phyloP scores from a whole-genome alignment of 2,329 filamentous ascomycete species.

The Exophiala xenobiotica region DNA sequence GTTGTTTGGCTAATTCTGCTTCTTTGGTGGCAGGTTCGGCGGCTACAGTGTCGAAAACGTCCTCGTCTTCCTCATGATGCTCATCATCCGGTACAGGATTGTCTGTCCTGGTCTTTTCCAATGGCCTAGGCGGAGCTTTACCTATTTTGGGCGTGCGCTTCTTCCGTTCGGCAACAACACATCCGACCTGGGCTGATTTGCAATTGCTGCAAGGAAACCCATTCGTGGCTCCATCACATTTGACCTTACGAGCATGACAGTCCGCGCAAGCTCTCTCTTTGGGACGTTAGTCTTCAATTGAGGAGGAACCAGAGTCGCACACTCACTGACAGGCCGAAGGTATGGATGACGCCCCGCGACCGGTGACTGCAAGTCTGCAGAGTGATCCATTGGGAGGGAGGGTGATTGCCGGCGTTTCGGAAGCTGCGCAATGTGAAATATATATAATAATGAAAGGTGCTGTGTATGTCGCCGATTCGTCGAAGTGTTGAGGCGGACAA shows the following conservation, averaged over 20 bases:
- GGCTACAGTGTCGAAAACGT: background rate
- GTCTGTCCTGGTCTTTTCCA: background rate
- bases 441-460: too few species aligned
- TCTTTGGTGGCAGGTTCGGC: background rate
- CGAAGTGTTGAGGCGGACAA: background rate
- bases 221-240: background rate
- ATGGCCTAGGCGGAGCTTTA: background rate
- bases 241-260: background rate
- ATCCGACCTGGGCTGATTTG: background rate
- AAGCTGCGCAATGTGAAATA: background rate
- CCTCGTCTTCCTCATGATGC: background rate
- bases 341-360: background rate
- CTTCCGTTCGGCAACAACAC: background rate
- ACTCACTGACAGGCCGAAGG: background rate
- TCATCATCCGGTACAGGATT: background rate
- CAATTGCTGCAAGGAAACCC: constrained; percentile 1
- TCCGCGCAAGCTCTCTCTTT: background rate
- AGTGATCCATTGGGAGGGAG: background rate
- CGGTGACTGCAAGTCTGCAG: background rate
- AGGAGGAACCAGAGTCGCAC: too few species aligned
- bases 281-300: too few species aligned
- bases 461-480: background rate
- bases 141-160: background rate
- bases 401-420: too few species aligned
- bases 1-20: constrained; percentile 4